Conservation (phyloP, 208 protist species). For the Herpetomonas samuelpessoai region DNA sequence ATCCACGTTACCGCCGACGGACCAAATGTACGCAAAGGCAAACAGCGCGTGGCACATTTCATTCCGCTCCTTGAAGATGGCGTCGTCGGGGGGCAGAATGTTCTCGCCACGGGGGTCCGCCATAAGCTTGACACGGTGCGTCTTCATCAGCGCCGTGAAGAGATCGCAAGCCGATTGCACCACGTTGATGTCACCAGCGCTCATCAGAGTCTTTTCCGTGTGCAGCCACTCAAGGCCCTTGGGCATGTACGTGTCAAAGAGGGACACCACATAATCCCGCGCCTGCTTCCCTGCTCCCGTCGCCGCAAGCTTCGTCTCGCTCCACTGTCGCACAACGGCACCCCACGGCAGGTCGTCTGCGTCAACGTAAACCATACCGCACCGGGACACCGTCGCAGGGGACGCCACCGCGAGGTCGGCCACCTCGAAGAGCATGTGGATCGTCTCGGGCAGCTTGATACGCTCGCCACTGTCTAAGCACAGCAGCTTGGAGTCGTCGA, state of each 20-base stretch:
- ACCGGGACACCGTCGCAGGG: conserved; percentile 97
- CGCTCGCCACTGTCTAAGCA: conserved; percentile 98
- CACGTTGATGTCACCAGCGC: conserved; percentile 91
- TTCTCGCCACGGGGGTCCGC: conserved; percentile 57
- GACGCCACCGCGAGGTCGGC: conserved; percentile 97
- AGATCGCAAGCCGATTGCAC: conserved; percentile 92
- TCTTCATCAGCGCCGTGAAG: conserved; percentile 80
- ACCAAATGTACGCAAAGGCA: conserved; percentile 96
- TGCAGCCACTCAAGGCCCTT: conserved; percentile 88
- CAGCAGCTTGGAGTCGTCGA: conserved; percentile 98
- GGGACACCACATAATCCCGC: conserved; percentile 77
- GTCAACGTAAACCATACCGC: conserved; percentile 98
- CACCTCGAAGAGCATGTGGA: conserved; percentile 97
- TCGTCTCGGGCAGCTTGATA: conserved; percentile 95
- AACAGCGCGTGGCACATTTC: conserved; percentile 91
- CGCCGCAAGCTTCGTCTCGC: conserved; percentile 64
- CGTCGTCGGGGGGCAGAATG: conserved; percentile 52
- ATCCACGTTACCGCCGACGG: conserved; percentile 94
- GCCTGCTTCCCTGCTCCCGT: conserved; percentile 55
- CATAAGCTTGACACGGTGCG: conserved; percentile 75
- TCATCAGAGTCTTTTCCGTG: conserved; percentile 82
- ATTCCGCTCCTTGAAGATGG: conserved; percentile 81
- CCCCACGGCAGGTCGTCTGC: conserved; percentile 91
- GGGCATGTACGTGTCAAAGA: conserved; percentile 90
- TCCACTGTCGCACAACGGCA: conserved; percentile 91